Percentiles rank a stretch among this genome's conserved stretches.
phyloP scores from a whole-genome alignment of 306 rosid species.

The Ormosia emarginata region DNA sequence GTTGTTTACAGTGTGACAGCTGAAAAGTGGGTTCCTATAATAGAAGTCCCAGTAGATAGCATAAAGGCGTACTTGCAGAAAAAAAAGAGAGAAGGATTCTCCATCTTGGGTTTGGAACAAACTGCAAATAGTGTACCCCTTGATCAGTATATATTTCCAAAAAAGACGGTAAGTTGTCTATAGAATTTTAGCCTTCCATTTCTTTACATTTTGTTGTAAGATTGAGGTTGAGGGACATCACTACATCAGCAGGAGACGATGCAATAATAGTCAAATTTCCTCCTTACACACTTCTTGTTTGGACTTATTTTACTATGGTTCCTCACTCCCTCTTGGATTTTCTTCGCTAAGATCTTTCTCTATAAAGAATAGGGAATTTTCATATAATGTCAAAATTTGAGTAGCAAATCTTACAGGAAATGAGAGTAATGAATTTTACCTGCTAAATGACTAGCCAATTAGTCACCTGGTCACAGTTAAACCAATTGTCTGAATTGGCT shows the following conservation, averaged over 20 bases:
- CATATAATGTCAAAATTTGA: background rate
- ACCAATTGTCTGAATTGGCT: background rate
- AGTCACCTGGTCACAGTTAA: background rate
- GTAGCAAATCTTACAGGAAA: background rate
- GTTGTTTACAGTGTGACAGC: slow-evolving; percentile 81
- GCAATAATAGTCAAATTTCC: slow-evolving; percentile 1
- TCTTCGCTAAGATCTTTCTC: background rate
- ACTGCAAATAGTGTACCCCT: slow-evolving; percentile 92
- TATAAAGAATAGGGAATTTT: background rate
- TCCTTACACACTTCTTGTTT: background rate
- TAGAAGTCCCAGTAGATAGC: slow-evolving; percentile 85
- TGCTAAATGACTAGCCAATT: background rate
- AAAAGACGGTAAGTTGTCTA: slow-evolving; percentile 58
- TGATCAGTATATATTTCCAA: slow-evolving; percentile 70
- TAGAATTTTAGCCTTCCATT: background rate
- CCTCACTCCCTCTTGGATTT: background rate
- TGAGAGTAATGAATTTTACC: background rate
- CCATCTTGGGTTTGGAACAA: slow-evolving; percentile 94
- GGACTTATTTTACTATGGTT: background rate
- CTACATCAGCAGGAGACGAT: background rate
- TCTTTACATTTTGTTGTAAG: background rate
- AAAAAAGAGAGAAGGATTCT: slow-evolving; percentile 87
- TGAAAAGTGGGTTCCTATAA: slow-evolving; percentile 94
- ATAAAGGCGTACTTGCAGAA: slow-evolving; percentile 75
- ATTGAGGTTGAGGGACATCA: background rate